Base-by-base conservation (phyloP, 768 basidiomycete species). In the Favolaschia claudopus region DNA sequence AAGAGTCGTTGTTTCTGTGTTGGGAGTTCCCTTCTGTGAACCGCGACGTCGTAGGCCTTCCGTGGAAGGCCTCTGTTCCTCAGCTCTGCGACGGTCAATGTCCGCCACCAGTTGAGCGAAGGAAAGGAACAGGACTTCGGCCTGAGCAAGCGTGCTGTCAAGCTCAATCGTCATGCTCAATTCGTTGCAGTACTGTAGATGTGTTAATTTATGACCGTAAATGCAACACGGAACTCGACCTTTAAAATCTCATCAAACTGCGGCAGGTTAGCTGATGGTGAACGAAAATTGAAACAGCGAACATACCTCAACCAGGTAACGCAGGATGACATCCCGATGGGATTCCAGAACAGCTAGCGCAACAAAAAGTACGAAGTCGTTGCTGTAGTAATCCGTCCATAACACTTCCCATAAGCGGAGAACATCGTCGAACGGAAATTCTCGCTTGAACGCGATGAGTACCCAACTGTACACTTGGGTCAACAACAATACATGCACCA, bases 141-240 rank as follows among this genome's bases (percentile, higher is more conserved):
- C 97, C 76, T 99, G 97, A 0, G 94, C 91, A 9, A 99, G 84
- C 19, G 97, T 96, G 1, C 89, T 87, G 71, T 97, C 91, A n/a
- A 99, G 85, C 71, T 99, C 97, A 65, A 99, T 96, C 48, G 95
- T 93, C 89, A 94, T 94, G 75, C 91, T 93, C 60, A 96, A 86
- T 67, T 96, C 93, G 69, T 96, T 96, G 79, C 92, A 93, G 67
- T 96, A 97, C 89, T 91, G 64, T 31, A 39, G 29, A 58, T 28
- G 28, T 37, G 50, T 66, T 20, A 55, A 34, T 25, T 20, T 50
- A 42, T 24, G 22, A 51, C 25, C 36, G 22, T 24, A 45, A 50
- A 31, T 48, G 9, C 5, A 49, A 33, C 32, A 27, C 5, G 12
- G 42, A 27, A 12, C 63, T 76, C 27, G 52, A 86, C 87, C 82